A percentile compares a stretch with the other conserved stretches of the same genome.
Conservation (phyloP, 2,329 filamentous ascomycete species). For the Talaromyces albobiverticillius region DNA sequence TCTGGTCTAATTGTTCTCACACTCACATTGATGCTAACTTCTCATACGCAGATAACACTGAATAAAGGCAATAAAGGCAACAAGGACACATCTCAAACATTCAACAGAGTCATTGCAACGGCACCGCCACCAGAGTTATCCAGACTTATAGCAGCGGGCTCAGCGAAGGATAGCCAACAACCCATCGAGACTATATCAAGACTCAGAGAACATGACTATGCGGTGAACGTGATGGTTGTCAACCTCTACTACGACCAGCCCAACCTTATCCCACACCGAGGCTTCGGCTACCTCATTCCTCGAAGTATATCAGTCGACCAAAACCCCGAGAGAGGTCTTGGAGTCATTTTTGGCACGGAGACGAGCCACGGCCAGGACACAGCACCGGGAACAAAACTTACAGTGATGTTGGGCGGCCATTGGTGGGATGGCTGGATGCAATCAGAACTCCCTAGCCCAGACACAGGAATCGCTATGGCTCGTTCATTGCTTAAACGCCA, state of each 20-base stretch:
- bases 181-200: slow-evolving; percentile 21
- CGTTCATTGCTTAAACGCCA: slow-evolving; percentile 68
- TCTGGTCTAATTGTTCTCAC: neutral
- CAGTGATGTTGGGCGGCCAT: slow-evolving; percentile 92
- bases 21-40: neutral
- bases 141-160: slow-evolving; percentile 20
- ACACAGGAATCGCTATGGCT: slow-evolving; percentile 68
- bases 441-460: slow-evolving; percentile 58
- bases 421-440: slow-evolving; percentile 69
- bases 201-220: slow-evolving; percentile 47
- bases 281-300: slow-evolving; percentile 92
- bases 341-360: slow-evolving; percentile 88
- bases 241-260: slow-evolving; percentile 78
- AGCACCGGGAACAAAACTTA: slow-evolving; percentile 73
- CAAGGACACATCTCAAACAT: slow-evolving; percentile 10
- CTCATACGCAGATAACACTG: slow-evolving; percentile 5
- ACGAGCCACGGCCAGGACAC: slow-evolving; percentile 57
- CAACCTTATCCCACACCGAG: slow-evolving; percentile 62
- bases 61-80: slow-evolving; percentile 9
- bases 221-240: slow-evolving; percentile 84
- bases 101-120: slow-evolving; percentile 34
- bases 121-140: slow-evolving; percentile 27
- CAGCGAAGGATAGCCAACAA: slow-evolving; percentile 9
- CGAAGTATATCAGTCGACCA: slow-evolving; percentile 65
- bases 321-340: slow-evolving; percentile 80